phyloP scores from a whole-genome alignment of 2,329 filamentous ascomycete genomes.

The Exserohilum rostratum region DNA sequence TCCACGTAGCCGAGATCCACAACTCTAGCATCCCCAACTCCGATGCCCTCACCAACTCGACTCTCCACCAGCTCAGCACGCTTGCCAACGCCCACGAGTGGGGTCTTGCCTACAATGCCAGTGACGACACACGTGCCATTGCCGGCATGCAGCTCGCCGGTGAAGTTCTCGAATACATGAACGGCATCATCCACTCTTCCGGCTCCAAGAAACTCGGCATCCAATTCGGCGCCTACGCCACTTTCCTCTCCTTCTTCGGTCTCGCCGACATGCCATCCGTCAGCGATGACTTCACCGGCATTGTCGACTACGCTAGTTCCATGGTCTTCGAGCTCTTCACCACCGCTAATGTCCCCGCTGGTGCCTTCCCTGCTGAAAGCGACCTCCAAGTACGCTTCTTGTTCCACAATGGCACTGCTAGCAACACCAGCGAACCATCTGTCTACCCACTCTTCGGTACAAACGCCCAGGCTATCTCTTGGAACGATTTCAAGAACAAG shows the following conservation, averaged over 20 bases:
- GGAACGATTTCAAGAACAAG: constrained; percentile 68
- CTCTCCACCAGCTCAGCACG: constrained; percentile 68
- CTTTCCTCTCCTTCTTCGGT: constrained; percentile 67
- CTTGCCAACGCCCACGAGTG: constrained; percentile 82
- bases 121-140: constrained; percentile 55
- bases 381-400: constrained; percentile 66
- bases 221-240: constrained; percentile 67
- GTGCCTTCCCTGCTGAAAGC: constrained; percentile 52
- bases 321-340: constrained; percentile 79
- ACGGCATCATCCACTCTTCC: constrained; percentile 48
- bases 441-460: constrained; percentile 68
- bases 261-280: constrained; percentile 58
- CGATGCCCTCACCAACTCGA: constrained; percentile 64
- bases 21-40: constrained; percentile 65
- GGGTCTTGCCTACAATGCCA: constrained; percentile 78
- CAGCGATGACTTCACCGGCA: constrained; percentile 70
- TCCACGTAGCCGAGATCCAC: constrained; percentile 68
- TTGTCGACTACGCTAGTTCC: constrained; percentile 83
- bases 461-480: constrained; percentile 63
- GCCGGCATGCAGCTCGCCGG: constrained; percentile 57
- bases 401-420: constrained; percentile 67
- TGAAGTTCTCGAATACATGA: constrained; percentile 54
- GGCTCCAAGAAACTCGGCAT: constrained; percentile 55
- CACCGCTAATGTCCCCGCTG: constrained; percentile 40
- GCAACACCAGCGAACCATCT: constrained; percentile 51